Percentiles rank a stretch among this genome's conserved stretches.
Evolutionary conservation across 306 rosid genomes (phyloP).

Genomic region (Morella rubra): DNA sequence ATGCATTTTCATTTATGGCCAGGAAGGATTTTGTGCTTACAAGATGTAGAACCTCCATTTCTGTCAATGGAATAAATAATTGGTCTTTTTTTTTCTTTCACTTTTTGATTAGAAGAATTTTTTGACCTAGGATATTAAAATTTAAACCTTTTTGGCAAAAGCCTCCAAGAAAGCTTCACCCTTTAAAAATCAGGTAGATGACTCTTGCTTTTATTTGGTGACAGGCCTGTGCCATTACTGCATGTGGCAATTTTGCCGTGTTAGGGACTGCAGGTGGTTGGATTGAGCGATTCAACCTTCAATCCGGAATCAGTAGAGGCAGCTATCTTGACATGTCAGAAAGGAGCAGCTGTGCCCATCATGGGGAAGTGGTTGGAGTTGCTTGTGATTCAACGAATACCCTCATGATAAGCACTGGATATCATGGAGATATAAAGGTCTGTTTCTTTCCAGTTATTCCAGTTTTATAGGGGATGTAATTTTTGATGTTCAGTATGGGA

Average conservation of each 20-base stretch:
- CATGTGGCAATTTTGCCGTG: slow-evolving; percentile 92
- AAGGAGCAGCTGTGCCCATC: slow-evolving; percentile 67
- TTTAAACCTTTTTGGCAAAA: slow-evolving; percentile 11
- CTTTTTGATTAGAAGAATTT: slow-evolving; percentile 10
- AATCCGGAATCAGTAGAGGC: slow-evolving; percentile 88
- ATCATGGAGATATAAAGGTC: slow-evolving; percentile 90
- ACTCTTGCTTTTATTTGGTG: slow-evolving; percentile 30
- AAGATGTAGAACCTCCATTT: neutral
- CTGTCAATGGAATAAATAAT: slow-evolving; percentile 13
- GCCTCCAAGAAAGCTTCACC: neutral
- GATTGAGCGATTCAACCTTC: slow-evolving; percentile 94
- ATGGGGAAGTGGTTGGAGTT: slow-evolving; percentile 89
- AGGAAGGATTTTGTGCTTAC: neutral
- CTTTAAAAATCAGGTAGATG: slow-evolving; percentile 25
- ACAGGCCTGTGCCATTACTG: slow-evolving; percentile 90
- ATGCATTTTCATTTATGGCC: slow-evolving; percentile 4
- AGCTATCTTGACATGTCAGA: slow-evolving; percentile 61
- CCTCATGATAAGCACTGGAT: slow-evolving; percentile 85
- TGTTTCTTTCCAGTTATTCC: slow-evolving; percentile 7
- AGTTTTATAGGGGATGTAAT: neutral
- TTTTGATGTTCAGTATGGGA: neutral
- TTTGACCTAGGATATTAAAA: neutral
- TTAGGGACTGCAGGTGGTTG: slow-evolving; percentile 97
- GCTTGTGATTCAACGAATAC: slow-evolving; percentile 95
- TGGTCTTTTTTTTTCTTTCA: slow-evolving; percentile 15